phyloP scores from a whole-genome alignment of 495 filamentous ascomycete species.

The Aspergillus nanangensis region DNA sequence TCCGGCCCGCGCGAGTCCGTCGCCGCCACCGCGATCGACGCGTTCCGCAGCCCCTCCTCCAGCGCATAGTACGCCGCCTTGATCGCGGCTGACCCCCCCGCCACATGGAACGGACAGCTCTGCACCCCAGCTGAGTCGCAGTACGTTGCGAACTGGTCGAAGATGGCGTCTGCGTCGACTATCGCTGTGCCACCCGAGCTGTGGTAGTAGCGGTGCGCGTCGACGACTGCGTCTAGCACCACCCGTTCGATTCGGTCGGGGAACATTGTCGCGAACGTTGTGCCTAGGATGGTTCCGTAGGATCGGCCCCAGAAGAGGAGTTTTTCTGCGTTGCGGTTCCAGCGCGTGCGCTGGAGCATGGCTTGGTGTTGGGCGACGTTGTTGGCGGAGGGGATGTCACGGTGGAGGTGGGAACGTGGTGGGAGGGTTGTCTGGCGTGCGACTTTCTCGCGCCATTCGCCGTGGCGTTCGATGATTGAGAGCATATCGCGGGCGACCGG shows the following conservation, averaged over 20 bases:
- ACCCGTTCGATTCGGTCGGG: slow-evolving; percentile 46
- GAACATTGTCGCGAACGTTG: slow-evolving; percentile 50
- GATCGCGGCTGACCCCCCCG: slow-evolving; percentile 33
- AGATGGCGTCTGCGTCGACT: slow-evolving; percentile 44
- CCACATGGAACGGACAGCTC: slow-evolving; percentile 39
- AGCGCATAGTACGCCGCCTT: slow-evolving; percentile 34
- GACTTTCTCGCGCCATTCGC: slow-evolving; percentile 37
- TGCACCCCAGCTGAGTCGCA: slow-evolving; percentile 41
- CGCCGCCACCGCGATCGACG: slow-evolving; percentile 43
- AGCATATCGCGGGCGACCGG: slow-evolving; percentile 48
- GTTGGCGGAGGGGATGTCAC: no score
- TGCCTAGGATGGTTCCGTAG: slow-evolving; percentile 65
- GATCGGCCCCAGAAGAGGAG: slow-evolving; percentile 63
- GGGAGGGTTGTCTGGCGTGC: slow-evolving; percentile 22
- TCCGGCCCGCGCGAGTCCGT: slow-evolving; percentile 32
- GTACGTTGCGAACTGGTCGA: slow-evolving; percentile 41
- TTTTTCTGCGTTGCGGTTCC: slow-evolving; percentile 36
- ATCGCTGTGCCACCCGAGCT: slow-evolving; percentile 39
- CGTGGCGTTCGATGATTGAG: slow-evolving; percentile 47
- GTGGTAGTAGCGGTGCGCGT: slow-evolving; percentile 43
- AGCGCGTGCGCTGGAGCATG: slow-evolving; percentile 23
- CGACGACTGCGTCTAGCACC: slow-evolving; percentile 51
- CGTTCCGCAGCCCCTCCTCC: slow-evolving; percentile 32
- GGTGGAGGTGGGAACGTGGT: no score
- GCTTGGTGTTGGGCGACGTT: no score